Evolutionary conservation across 441 rosid species (phyloP), one percentile per base, ranked within the genome.

Genomic region (Mallotus repandus): DNA sequence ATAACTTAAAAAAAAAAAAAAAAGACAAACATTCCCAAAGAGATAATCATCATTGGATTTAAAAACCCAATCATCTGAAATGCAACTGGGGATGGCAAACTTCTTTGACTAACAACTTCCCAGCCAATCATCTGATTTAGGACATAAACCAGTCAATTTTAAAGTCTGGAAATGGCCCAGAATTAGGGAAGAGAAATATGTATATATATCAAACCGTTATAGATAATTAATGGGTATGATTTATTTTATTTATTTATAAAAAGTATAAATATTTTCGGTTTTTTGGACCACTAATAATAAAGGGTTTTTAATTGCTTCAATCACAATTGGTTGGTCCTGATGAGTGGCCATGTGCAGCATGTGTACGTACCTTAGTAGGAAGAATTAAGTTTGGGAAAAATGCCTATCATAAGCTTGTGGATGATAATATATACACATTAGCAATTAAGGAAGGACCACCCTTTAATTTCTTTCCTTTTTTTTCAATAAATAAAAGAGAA

Each of bases 151-250:
- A 56, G 43, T 48, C 74, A 41, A 70, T 48, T 71, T 45, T 38
- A 70, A 38, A 70, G 74, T 54, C 74, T 55, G 45, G 18, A 74
- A 48, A 61, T 41, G 73, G 55, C 52, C 61, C 53, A 16, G 11
- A 43, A 2, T 3, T 15, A 43, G 11, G 16, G 22, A n/a, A 11
- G 49, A 0, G 46, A 12, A 66, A 49, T 29, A 29, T 52, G 68
- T 32, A 59, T 57, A 49, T 18, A 19, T 38, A 19, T 50, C 79
- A 65, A 66, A 58, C 75, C 71, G 72, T 76, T 76, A 65, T n/a
- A 41, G 14, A 56, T 22, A 74, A 35, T 66, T 2, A 74, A 74
- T 74, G 55, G 48, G 54, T 12, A 50, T 50, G 52, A 48, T 48
- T 48, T 48, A 48, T 48, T 48, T 9, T 48, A 25, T 48, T 35